phyloP scores from a whole-genome alignment of 2,329 filamentous ascomycete genomes.

The Penicillium polonicum region DNA sequence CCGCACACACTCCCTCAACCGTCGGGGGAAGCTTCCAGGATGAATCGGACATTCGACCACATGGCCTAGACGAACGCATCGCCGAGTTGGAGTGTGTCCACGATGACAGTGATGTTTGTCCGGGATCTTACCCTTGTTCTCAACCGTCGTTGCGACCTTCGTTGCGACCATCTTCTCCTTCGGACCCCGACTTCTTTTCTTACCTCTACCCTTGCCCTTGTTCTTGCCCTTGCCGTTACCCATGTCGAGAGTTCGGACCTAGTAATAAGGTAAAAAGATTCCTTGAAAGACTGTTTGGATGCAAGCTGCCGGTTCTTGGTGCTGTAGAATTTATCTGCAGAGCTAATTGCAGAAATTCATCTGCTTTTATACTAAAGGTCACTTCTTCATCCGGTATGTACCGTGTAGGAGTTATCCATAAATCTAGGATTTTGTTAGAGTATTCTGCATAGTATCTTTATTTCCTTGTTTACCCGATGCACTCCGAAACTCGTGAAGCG shows the following conservation, averaged over 20 bases:
- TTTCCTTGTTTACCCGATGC: neutral
- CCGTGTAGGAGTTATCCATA: neutral
- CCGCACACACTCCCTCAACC: neutral
- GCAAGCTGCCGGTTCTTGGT: neutral
- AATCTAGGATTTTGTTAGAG: neutral
- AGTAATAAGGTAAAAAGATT: neutral
- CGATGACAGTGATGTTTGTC: neutral
- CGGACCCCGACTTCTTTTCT: neutral
- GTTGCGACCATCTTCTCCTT: neutral
- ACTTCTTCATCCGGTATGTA: neutral
- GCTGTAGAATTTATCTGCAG: neutral
- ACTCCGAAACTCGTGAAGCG: neutral
- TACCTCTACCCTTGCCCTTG: neutral
- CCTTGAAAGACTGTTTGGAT: neutral
- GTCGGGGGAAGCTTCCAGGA: neutral
- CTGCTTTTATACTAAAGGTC: neutral
- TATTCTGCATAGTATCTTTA: neutral
- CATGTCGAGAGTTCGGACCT: neutral
- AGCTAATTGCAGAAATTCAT: neutral
- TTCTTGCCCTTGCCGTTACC: neutral
- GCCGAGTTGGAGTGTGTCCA: neutral
- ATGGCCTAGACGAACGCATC: neutral
- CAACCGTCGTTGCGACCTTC: neutral
- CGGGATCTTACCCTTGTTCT: no score
- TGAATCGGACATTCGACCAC: neutral